phyloP scores from a whole-genome alignment of 2,329 filamentous ascomycete species.

The Alternaria atra region DNA sequence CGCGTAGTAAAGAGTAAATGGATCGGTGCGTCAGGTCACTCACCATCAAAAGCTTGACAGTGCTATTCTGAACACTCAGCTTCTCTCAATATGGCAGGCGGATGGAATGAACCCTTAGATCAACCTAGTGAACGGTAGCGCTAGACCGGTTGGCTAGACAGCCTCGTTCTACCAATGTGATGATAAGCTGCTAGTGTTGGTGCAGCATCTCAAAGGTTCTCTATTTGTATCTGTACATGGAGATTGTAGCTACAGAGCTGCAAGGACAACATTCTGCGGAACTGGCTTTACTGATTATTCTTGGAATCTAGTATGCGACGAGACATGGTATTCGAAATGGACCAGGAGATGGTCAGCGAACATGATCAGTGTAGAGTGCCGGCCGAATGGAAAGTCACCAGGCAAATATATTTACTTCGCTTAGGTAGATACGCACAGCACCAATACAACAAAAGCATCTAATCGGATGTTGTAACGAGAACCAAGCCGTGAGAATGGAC shows the following conservation, averaged over 20 bases:
- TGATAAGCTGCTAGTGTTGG: not conserved
- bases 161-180: not conserved
- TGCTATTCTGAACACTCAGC: not conserved
- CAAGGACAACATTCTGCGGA: not conserved
- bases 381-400: not conserved
- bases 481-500: not conserved
- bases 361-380: not conserved
- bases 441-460: not conserved
- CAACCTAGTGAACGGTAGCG: not conserved
- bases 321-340: not conserved
- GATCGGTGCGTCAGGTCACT: not conserved
- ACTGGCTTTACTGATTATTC: not conserved
- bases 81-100: not conserved
- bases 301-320: not conserved
- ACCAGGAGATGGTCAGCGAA: not conserved
- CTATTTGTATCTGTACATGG: not conserved
- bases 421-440: not conserved
- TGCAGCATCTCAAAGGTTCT: not conserved
- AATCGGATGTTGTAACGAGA: not conserved
- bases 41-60: not conserved
- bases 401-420: not conserved
- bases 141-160: not conserved
- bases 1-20: no score
- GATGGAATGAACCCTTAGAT: slow-evolving; percentile 20
- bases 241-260: not conserved